Evolutionary conservation across 179 eudicot species (phyloP).

Genomic region (Silene noctiflora): DNA sequence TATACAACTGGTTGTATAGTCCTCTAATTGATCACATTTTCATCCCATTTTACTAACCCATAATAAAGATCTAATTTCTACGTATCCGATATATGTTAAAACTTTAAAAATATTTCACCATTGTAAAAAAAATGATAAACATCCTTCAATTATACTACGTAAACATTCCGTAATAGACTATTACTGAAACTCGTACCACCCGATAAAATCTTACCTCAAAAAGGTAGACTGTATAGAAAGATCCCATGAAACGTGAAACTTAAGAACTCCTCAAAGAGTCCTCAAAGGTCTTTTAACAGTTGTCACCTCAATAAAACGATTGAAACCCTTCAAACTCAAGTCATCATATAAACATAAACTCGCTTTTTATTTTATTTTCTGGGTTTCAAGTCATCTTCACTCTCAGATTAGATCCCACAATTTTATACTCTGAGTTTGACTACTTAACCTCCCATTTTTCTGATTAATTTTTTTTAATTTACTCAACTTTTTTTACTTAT

Average conservation of each 20-base stretch:
- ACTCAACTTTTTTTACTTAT: background rate
- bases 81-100: too few relatives aligned
- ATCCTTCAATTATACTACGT: too few relatives aligned
- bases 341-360: background rate
- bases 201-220: too few relatives aligned
- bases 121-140: too few relatives aligned
- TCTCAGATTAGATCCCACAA: slow-evolving; percentile 29
- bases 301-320: background rate
- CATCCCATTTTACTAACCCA: too few relatives aligned
- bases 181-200: too few relatives aligned
- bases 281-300: background rate
- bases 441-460: slow-evolving; percentile 9
- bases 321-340: slow-evolving; percentile 27
- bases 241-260: background rate
- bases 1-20: too few relatives aligned
- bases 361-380: slow-evolving; percentile 6
- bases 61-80: too few relatives aligned
- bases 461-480: background rate
- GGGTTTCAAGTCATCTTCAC: slow-evolving; percentile 25
- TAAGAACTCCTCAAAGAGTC: too few relatives aligned
- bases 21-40: too few relatives aligned
- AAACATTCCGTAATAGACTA: too few relatives aligned
- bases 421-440: slow-evolving; percentile 10
- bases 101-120: too few relatives aligned
- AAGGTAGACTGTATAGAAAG: background rate